These are phyloP conservation scores for Gnaphalium uliginosum DNA, from an alignment of 129 eudicot genomes.

Conservation along the genomic window DNA sequence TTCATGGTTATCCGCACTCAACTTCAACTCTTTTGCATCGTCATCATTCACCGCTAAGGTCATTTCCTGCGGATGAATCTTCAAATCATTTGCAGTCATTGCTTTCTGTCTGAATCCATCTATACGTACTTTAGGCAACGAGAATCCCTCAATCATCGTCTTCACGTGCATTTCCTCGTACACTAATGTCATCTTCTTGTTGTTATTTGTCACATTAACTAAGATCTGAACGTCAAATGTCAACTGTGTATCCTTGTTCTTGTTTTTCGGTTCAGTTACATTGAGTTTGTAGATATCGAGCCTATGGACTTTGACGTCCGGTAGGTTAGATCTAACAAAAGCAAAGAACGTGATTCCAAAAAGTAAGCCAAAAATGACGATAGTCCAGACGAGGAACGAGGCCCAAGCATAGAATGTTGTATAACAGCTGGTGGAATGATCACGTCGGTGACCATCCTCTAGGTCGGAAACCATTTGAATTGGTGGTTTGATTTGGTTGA, in stretches of 20 bases:
- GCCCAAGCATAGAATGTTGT: conserved; percentile 36
- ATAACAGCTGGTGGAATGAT: conserved; percentile 19
- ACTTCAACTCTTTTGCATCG: conserved; percentile 32
- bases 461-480: conserved; percentile 19
- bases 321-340: conserved; percentile 40
- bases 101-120: conserved; percentile 30
- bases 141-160: conserved; percentile 21
- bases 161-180: conserved; percentile 32
- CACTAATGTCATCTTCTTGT: conserved; percentile 29
- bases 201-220: conserved; percentile 45
- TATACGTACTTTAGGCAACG: conserved; percentile 20
- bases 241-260: conserved; percentile 25
- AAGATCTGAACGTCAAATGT: conserved; percentile 21
- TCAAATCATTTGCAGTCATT: conserved; percentile 13
- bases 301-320: conserved; percentile 37
- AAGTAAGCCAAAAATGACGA: conserved; percentile 33
- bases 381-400: conserved; percentile 27
- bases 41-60: conserved; percentile 23
- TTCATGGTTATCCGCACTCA: not conserved
- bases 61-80: conserved; percentile 23
- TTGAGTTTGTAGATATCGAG: conserved; percentile 34
- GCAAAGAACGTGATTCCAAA: conserved; percentile 34
- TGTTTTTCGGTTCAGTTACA: not conserved
- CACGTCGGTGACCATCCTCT: conserved; percentile 28
- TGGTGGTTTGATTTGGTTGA: conserved; percentile 23